Percentiles rank a stretch among this genome's conserved stretches.
Evolutionary conservation across 176 grass and related monocot genomes (phyloP).

Genomic region (Rhynchospora pubera): DNA sequence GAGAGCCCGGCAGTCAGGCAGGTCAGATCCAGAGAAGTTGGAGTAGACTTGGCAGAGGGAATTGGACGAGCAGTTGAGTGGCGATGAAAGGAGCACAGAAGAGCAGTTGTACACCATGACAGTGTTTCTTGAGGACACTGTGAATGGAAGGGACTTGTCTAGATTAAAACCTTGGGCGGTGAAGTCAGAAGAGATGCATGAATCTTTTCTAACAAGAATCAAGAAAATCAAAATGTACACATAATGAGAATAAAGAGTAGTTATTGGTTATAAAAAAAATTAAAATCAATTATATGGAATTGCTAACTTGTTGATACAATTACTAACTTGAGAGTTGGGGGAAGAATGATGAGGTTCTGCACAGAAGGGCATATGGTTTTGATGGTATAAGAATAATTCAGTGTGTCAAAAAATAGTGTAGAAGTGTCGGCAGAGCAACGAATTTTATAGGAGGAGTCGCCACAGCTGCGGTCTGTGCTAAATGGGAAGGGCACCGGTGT

Average conservation of each 20-base stretch:
- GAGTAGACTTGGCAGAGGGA: conserved; percentile 69
- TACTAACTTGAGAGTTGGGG: conserved; percentile 29
- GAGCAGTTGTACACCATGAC: conserved; percentile 82
- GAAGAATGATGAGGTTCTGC: conserved; percentile 52
- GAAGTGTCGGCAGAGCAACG: conserved; percentile 29
- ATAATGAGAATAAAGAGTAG: background rate
- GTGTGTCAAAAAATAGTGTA: conserved; percentile 51
- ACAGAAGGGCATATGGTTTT: conserved; percentile 28
- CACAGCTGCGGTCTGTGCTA: conserved; percentile 54
- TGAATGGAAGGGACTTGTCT: conserved; percentile 65
- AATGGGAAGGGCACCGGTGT: conserved; percentile 62
- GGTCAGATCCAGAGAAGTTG: conserved; percentile 29
- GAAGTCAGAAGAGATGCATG: conserved; percentile 41
- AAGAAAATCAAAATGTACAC: background rate
- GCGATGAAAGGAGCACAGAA: conserved; percentile 33
- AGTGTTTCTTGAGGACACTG: conserved; percentile 60
- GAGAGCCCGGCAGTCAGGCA: conserved; percentile 39
- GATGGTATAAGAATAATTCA: conserved; percentile 56
- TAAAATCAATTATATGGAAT: too few relatives aligned
- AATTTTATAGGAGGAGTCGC: conserved; percentile 60
- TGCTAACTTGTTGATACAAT: background rate
- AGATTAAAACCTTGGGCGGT: conserved; percentile 37
- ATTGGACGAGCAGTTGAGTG: conserved; percentile 49
- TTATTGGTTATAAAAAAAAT: background rate
- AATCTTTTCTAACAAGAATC: background rate